A percentile compares a stretch with the other conserved stretches of the same genome.
Conservation (phyloP, 2,329 filamentous ascomycete species). For the Exophiala lecanii-corni region DNA sequence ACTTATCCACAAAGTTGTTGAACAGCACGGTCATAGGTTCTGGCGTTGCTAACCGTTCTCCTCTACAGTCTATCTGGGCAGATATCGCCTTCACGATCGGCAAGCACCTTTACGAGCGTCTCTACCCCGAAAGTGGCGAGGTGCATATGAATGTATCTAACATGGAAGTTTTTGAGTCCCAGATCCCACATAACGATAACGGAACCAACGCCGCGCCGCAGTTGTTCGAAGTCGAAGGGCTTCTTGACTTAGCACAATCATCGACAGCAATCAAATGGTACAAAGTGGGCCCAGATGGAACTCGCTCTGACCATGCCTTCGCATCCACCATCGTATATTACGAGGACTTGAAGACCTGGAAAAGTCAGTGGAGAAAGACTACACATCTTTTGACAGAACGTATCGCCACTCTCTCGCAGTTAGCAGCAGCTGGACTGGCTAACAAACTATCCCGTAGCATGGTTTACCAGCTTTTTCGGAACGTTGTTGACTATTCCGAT, state of each 20-base stretch:
- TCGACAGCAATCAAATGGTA: conserved; percentile 31
- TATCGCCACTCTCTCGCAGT: conserved; percentile 27
- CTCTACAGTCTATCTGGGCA: conserved; percentile 25
- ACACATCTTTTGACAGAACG: conserved; percentile 28
- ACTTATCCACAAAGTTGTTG: too few relatives aligned
- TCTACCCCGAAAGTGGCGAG: conserved; percentile 14
- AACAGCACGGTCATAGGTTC: not conserved
- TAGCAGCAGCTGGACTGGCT: conserved; percentile 28
- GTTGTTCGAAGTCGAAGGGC: conserved; percentile 45
- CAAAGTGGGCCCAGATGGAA: conserved; percentile 25
- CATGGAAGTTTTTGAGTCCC: conserved; percentile 49
- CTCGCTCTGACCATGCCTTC: conserved; percentile 25
- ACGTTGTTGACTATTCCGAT: conserved; percentile 29
- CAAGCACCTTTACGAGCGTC: conserved; percentile 23
- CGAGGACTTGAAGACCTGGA: conserved; percentile 27
- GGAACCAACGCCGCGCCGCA: conserved; percentile 44
- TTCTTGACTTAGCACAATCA: conserved; percentile 53
- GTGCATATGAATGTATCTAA: conserved; percentile 37
- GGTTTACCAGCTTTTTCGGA: conserved; percentile 33
- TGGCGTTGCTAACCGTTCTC: not conserved
- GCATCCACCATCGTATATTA: conserved; percentile 26
- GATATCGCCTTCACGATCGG: conserved; percentile 30
- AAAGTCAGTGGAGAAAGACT: conserved; percentile 26
- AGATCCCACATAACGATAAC: conserved; percentile 44
- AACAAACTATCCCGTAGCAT: conserved; percentile 29